Evolutionary conservation across 306 rosid genomes (phyloP).

Genomic region (Fragaria ananassa): DNA sequence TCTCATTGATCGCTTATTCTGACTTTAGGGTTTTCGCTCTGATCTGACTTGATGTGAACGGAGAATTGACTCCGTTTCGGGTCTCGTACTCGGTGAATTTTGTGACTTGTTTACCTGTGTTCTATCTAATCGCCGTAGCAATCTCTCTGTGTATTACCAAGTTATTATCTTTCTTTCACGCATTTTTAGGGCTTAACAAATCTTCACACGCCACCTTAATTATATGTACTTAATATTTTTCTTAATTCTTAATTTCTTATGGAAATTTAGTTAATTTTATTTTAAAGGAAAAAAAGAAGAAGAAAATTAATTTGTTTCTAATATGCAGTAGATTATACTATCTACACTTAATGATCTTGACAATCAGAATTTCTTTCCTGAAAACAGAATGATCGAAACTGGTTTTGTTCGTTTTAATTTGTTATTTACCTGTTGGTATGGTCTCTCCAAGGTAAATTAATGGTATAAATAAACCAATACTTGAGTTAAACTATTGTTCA

Average conservation of each 20-base stretch:
- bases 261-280: neutral
- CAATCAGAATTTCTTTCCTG: neutral
- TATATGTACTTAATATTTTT: neutral
- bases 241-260: neutral
- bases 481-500: neutral
- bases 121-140: neutral
- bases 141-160: neutral
- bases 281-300: neutral
- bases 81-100: neutral
- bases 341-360: neutral
- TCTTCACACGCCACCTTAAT: neutral
- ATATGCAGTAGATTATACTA: too few species aligned
- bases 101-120: neutral
- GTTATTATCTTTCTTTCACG: neutral
- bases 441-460: neutral
- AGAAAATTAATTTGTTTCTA: neutral
- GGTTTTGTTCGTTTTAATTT: neutral
- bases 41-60: neutral
- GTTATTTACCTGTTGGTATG: neutral
- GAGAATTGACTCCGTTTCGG: neutral
- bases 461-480: neutral
- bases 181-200: slow-evolving; percentile 4
- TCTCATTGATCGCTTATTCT: neutral
- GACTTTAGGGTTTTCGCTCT: slow-evolving; percentile 22
- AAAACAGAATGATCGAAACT: neutral